phyloP scores from a whole-genome alignment of 1,139 yeast species.

The Debaryomyces robertsiae region DNA sequence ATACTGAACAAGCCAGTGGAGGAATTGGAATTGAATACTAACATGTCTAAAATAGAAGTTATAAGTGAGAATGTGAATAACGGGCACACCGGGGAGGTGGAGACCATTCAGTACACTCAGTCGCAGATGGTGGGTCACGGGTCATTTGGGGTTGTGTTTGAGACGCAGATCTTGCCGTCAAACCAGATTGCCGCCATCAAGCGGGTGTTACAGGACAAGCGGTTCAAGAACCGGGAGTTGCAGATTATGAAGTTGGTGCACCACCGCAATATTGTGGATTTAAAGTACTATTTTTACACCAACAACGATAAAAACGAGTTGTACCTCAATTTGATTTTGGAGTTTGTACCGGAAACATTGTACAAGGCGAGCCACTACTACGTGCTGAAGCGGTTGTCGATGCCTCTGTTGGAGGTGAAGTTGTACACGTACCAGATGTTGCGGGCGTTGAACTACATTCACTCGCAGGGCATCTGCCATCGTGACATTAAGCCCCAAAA shows the following conservation, averaged over 20 bases:
- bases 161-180: slow-evolving; percentile 75
- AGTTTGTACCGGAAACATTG: slow-evolving; percentile 91
- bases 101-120: slow-evolving; percentile 67
- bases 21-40: slow-evolving; percentile 27
- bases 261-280: slow-evolving; percentile 85
- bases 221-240: slow-evolving; percentile 94
- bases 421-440: slow-evolving; percentile 89
- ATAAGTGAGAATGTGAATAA: slow-evolving; percentile 73
- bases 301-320: slow-evolving; percentile 77
- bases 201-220: slow-evolving; percentile 88
- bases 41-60: slow-evolving; percentile 57
- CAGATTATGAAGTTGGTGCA: slow-evolving; percentile 91
- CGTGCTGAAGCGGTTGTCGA: slow-evolving; percentile 71
- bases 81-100: slow-evolving; percentile 68
- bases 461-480: slow-evolving; percentile 89
- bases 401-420: slow-evolving; percentile 91
- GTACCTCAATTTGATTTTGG: slow-evolving; percentile 84
- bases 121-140: slow-evolving; percentile 95
- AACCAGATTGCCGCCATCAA: slow-evolving; percentile 88
- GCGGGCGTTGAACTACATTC: slow-evolving; percentile 89
- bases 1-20: no score
- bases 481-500: slow-evolving; percentile 98
- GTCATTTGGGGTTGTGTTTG: slow-evolving; percentile 94
- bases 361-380: slow-evolving; percentile 86
- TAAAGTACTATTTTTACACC: slow-evolving; percentile 87